Percentiles rank a stretch among this genome's conserved stretches.
phyloP scores from a whole-genome alignment of 345 rosid genomes.

The Salix exigua region DNA sequence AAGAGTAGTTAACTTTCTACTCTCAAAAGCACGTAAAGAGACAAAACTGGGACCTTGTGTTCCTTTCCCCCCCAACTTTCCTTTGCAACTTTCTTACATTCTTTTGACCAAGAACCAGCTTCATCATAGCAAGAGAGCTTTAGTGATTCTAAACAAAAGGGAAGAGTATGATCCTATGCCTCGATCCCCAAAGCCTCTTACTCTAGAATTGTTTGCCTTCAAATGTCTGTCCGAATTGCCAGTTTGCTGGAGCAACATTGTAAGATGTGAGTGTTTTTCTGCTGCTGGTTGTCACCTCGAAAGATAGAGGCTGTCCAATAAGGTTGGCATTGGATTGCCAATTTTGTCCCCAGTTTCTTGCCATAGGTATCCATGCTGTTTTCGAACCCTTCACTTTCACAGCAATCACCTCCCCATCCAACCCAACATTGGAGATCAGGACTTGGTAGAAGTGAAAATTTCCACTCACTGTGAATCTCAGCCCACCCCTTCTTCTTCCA shows the following conservation, averaged over 20 bases:
- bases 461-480: conserved; percentile 75
- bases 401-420: conserved; percentile 73
- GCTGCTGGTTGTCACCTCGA: conserved; percentile 67
- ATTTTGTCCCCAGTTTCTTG: conserved; percentile 87
- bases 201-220: conserved; percentile 73
- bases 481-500: conserved; percentile 53
- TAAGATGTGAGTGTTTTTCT: conserved; percentile 68
- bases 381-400: conserved; percentile 84
- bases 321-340: conserved; percentile 53
- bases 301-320: conserved; percentile 76
- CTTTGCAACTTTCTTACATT: conserved; percentile 7
- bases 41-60: conserved; percentile 16
- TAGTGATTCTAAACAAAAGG: not conserved
- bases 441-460: conserved; percentile 66
- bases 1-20: not conserved
- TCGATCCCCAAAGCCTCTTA: not conserved
- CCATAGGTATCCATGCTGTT: conserved; percentile 95
- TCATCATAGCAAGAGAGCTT: not conserved
- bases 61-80: conserved; percentile 6
- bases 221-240: conserved; percentile 81
- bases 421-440: conserved; percentile 71
- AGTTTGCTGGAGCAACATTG: conserved; percentile 70
- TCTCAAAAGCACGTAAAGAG: conserved; percentile 6
- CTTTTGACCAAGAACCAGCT: conserved; percentile 13
- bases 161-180: conserved; percentile 6